These are phyloP conservation scores for Dictyostelium brefeldianum DNA, from an alignment of 78 protist genomes.

Conservation along the genomic window DNA sequence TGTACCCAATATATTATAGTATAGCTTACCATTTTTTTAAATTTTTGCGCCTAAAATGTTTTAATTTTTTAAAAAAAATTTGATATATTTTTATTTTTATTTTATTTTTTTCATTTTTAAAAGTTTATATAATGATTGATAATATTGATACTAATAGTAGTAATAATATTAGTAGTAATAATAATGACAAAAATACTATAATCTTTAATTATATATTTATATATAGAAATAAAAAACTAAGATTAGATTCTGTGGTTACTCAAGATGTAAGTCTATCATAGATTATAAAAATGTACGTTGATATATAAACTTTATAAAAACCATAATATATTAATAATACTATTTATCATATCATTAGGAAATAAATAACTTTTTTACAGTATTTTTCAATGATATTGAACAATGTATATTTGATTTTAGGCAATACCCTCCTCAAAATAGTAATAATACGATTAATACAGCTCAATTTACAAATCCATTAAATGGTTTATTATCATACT, in stretches of 20 bases:
- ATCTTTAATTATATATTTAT: no score
- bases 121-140: no score
- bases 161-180: no score
- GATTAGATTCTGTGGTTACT: neutral
- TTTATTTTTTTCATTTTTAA: no score
- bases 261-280: slow-evolving; percentile 14
- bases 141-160: no score
- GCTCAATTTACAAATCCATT: neutral
- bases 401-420: neutral
- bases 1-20: no score
- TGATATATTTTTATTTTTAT: no score
- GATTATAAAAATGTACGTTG: no score
- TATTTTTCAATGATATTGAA: neutral
- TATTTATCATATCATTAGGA: neutral
- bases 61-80: no score
- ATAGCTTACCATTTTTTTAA: no score
- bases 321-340: neutral
- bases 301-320: neutral
- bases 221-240: neutral
- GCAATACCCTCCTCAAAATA: neutral
- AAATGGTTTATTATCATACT: neutral
- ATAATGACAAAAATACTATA: no score
- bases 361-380: neutral
- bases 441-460: neutral
- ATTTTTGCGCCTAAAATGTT: no score